These are phyloP conservation scores for Macroventuria anomochaeta DNA, from an alignment of 2,329 filamentous ascomycete species.

Conservation along the genomic window DNA sequence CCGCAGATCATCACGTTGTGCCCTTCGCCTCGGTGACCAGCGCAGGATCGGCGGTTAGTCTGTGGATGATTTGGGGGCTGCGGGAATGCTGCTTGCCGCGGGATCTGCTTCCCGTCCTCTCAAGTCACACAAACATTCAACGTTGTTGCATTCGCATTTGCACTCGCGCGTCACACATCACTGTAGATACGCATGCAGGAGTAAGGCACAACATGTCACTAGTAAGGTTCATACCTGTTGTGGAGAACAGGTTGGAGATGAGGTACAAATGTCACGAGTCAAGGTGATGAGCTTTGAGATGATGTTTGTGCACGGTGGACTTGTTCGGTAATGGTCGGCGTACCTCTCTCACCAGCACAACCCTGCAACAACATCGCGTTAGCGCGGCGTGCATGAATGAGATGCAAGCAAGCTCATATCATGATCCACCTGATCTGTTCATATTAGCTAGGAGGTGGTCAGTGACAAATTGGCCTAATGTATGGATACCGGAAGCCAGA, in stretches of 20 bases:
- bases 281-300: neutral
- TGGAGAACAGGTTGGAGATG: neutral
- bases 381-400: conserved; percentile 8
- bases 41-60: no score
- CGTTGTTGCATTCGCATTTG: neutral
- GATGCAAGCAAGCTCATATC: conserved; percentile 11
- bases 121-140: no score
- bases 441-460: neutral
- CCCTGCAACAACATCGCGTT: no score
- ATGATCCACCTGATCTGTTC: neutral
- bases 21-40: no score
- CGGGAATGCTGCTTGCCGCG: no score
- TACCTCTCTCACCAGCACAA: no score
- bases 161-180: neutral
- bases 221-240: neutral
- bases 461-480: no score
- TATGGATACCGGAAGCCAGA: neutral
- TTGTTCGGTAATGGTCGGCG: conserved; percentile 1
- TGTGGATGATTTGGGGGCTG: no score
- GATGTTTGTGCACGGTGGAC: neutral
- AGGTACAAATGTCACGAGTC: neutral
- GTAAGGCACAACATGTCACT: neutral
- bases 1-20: no score
- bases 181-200: no score
- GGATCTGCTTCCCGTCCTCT: no score